Base-by-base conservation (phyloP, 2,329 filamentous ascomycete species). In the Pestalotiopsis sp. region DNA sequence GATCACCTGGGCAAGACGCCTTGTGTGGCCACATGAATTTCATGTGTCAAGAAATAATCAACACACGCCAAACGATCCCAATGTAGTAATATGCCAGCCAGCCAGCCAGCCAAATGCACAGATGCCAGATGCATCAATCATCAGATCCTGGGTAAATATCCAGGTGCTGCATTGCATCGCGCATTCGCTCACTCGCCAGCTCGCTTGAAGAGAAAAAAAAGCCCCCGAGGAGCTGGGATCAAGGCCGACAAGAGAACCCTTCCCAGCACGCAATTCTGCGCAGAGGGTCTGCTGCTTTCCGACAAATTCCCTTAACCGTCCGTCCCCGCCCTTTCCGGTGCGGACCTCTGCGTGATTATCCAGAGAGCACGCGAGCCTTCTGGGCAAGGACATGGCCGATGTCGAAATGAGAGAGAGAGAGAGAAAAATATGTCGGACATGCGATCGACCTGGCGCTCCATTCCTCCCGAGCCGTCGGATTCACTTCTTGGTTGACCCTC, bases 241-340 rank as follows among this genome's bases (percentile, higher is more conserved):
- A 52, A n/a, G 45, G 62, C 45, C 62, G 20, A 31, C 36, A 12
- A 75, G 72, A 74, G 75, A 67, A 77, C 77, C 75, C 76, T 23
- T 20, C 62, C 14, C n/a, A 64, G 38, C 62, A 56, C 38, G 62
- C 62, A 39, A 56, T 49, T 39, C 23, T 27, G 13, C 38, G 62
- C 38, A 64, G 31, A 39, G 62, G 20, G 62, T 27, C 38, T 25
- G 27, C 20, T 38, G 59, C 59, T 38, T 61, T 61, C 61, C 61
- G 61, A 64, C 61, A 64, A 20, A 25, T 62, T 64, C 61, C 61
- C 61, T 64, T 49, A 23, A 49, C 39, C 39, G 61, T 27, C 61
- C 45, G 45, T 52, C 45, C 45, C 61, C 61, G 61, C 61, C 36
- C 41, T n/a, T 64, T 49, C 61, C 61, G 61, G 25, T 27, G 20